Evolutionary conservation across 2,329 filamentous ascomycete species (phyloP), one percentile per base, ranked within the genome.

Genomic region (Intubia oerlemansii): DNA sequence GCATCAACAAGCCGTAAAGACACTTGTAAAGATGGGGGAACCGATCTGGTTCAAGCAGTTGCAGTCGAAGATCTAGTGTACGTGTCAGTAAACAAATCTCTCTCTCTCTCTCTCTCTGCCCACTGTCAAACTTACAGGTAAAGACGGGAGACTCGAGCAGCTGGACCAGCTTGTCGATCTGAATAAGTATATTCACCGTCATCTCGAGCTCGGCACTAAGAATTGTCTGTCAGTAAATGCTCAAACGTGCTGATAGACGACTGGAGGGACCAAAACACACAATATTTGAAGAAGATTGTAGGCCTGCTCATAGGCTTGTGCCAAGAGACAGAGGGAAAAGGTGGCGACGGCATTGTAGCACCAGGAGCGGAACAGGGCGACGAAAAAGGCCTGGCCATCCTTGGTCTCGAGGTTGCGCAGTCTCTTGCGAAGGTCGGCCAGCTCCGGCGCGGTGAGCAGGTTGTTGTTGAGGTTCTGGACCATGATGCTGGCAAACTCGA

Each of bases 391-490:
- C 56, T 98, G 88, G 0, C 85, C 88, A 38, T 98, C 90, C 53
- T 72, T 84, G 8, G 75, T 81, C 47, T 98, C 88, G 2, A 93
- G 57, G 41, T 92, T 98, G 19, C 88, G 66, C 28, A 98, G 56
- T 24, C 88, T 62, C 48, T 92, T 93, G 25, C 88, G 70, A 36
- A 98, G 59, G 41, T 95, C 90, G 2, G 80, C 71, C 17, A 98
- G 58, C 49, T 98, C 84, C 1, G 90, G 88, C 0, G 90, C 88
- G 2, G 90, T 98, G 39, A 98, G 93, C 31, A 98, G 70, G 42
- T 98, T 98, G 50, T 98, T 98, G 54, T 98, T 98, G 29, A 98
- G 61, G 43, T 95, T 95, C 48, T 98, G 88, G 17, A 98, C 82
- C 88, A 98, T 98, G 42, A 98, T 95, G 46, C 85, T 93, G 11